Conservation (phyloP, 768 basidiomycete species). For the Chlorophyllum brunneum region DNA sequence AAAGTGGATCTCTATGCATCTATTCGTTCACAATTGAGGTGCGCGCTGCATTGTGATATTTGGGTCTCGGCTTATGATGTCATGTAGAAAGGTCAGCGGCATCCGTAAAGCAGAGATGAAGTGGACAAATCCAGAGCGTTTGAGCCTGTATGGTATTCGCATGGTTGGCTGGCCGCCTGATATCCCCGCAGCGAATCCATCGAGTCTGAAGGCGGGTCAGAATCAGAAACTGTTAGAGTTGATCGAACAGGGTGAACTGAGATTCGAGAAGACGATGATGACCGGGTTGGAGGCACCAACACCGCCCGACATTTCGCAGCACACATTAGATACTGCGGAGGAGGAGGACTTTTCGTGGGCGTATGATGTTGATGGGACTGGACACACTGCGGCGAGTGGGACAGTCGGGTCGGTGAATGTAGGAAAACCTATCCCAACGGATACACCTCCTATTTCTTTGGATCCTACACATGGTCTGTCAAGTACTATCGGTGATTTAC, state of each 20-base stretch:
- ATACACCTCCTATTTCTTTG: not conserved
- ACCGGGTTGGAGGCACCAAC: slow-evolving; percentile 6
- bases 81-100: slow-evolving; percentile 47
- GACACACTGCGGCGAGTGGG: not conserved
- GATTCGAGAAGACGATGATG: slow-evolving; percentile 35
- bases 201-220: slow-evolving; percentile 48
- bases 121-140: slow-evolving; percentile 62
- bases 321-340: slow-evolving; percentile 18
- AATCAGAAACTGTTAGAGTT: slow-evolving; percentile 51
- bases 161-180: slow-evolving; percentile 61
- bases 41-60: slow-evolving; percentile 10
- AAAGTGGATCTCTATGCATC: slow-evolving; percentile 56
- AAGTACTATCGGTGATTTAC: not conserved
- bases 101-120: slow-evolving; percentile 70
- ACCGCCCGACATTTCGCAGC: slow-evolving; percentile 5
- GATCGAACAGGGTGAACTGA: slow-evolving; percentile 43
- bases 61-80: slow-evolving; percentile 5
- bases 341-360: slow-evolving; percentile 44
- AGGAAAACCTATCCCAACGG: not conserved
- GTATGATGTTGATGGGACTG: slow-evolving; percentile 32
- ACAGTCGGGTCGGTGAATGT: not conserved
- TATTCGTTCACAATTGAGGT: slow-evolving; percentile 56
- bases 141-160: slow-evolving; percentile 54
- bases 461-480: not conserved
- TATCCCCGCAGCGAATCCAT: slow-evolving; percentile 61